These are phyloP conservation scores for Curvularia lunata DNA, from an alignment of 2,329 filamentous ascomycete genomes.

Conservation along the genomic window DNA sequence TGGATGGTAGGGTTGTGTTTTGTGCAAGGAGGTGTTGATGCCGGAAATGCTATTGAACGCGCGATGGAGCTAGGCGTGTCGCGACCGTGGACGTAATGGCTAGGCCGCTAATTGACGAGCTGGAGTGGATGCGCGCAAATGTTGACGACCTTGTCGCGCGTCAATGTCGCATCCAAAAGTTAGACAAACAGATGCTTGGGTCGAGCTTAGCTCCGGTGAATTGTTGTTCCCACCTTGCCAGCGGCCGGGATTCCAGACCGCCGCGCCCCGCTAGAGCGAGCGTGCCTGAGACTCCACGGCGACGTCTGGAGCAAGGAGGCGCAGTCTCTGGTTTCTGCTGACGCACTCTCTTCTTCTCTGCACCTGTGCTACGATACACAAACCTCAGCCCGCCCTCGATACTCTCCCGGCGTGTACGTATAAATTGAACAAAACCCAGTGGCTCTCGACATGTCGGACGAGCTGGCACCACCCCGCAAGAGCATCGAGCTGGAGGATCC, in stretches of 20 bases:
- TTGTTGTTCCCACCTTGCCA: slow-evolving; percentile 30
- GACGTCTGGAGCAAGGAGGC: slow-evolving; percentile 24
- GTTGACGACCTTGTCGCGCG: slow-evolving; percentile 26
- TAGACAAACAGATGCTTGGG: slow-evolving; percentile 34
- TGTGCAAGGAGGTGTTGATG: slow-evolving; percentile 11
- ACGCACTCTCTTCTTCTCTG: not conserved
- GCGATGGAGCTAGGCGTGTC: slow-evolving; percentile 5
- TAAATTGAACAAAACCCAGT: not conserved
- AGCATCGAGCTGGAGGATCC: slow-evolving; percentile 63
- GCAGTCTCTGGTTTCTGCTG: slow-evolving; percentile 20
- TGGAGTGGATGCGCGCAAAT: slow-evolving; percentile 20
- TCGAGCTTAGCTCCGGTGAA: slow-evolving; percentile 29
- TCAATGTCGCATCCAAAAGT: slow-evolving; percentile 37
- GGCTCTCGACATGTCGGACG: slow-evolving; percentile 45
- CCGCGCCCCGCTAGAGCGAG: slow-evolving; percentile 23
- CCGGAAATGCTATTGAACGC: slow-evolving; percentile 5
- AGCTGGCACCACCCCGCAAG: slow-evolving; percentile 61
- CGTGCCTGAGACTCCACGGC: slow-evolving; percentile 31
- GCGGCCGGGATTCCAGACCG: slow-evolving; percentile 20
- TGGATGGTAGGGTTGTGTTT: slow-evolving; percentile 26
- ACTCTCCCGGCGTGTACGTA: not conserved
- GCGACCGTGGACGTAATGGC: slow-evolving; percentile 3
- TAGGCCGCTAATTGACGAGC: slow-evolving; percentile 7
- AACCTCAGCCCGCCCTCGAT: not conserved
- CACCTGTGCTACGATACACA: slow-evolving; percentile 1